Evolutionary conservation across 139 green algal species (phyloP).

Genomic region (Tetraselmis chui): DNA sequence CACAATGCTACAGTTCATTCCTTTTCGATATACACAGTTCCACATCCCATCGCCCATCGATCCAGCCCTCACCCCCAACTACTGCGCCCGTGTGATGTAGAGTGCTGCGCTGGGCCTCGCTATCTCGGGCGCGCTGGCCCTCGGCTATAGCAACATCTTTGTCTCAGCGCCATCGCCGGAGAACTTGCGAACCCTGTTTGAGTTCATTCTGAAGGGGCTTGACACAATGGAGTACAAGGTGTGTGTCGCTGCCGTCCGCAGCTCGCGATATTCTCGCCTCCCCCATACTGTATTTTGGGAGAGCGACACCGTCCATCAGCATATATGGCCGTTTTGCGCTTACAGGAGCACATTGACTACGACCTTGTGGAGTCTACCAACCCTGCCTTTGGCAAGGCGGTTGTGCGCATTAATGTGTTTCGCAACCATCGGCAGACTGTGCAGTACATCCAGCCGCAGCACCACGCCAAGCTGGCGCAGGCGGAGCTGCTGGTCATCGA

Average conservation of each 20-base stretch:
- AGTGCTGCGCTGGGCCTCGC: slow-evolving; percentile 83
- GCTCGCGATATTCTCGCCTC: no score
- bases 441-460: slow-evolving; percentile 94
- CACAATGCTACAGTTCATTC: no score
- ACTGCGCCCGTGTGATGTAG: slow-evolving; percentile 18
- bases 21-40: no score
- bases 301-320: no score
- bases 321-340: no score
- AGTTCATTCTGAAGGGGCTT: slow-evolving; percentile 92
- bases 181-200: slow-evolving; percentile 95
- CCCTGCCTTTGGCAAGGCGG: slow-evolving; percentile 77
- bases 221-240: slow-evolving; percentile 36
- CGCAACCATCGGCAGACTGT: slow-evolving; percentile 86
- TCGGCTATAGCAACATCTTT: slow-evolving; percentile 98
- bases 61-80: neutral
- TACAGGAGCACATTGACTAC: slow-evolving; percentile 90
- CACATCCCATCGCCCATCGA: neutral
- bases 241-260: neutral
- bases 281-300: no score
- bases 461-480: slow-evolving; percentile 74
- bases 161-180: slow-evolving; percentile 93
- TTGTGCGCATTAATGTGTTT: slow-evolving; percentile 93
- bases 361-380: slow-evolving; percentile 91
- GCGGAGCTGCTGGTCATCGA: slow-evolving; percentile 98
- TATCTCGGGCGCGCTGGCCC: slow-evolving; percentile 72